Evolutionary conservation across 805 yeast species (phyloP), one percentile per base, ranked within the genome.

Genomic region (Candida saitoana): DNA sequence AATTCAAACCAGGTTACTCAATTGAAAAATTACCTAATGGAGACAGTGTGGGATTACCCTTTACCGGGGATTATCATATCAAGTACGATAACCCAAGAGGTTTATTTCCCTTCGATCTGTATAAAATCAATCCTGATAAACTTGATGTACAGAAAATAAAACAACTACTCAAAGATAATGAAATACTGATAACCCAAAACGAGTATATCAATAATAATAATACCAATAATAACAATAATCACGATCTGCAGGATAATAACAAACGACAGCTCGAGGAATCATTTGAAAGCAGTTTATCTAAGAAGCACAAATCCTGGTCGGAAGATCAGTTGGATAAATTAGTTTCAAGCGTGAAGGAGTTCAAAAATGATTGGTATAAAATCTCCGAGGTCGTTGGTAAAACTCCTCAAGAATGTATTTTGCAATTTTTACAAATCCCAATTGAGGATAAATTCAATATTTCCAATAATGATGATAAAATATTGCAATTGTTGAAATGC

Each of bases 21-120:
- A 72, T 82, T 14, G 86, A 81, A 43, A 68, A 67, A 44, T 48
- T 67, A 31, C 68, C 72, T 8, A 66, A 67, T 47, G 74, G 73
- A 1, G 55, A 57, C 18, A 65, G 56, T 55, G 71, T 65, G 18
- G 71, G 71, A 7, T 84, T 87, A 35, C 90, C 89, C 17, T 79
- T 73, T 51, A 79, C 88, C 2, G 89, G 88, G 7, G 87, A 83
- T 50, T 88, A 80, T 65, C 76, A 81, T 41, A 82, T 87, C 2
- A 82, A 79, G 45, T 80, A 79, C 55, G 97, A 90, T 60, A 86
- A 96, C 0, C 97, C 97, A 38, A 73, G 95, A 49, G 97, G 97
- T 0, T 67, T 88, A 52, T 89, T 87, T 59, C 97, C 97, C 15
- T 90, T 88, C 64, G 90, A 88, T 59, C 80, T 90, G 19, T 86